Base-by-base conservation (phyloP, 1,284 basidiomycete species). In the Serendipita sp. region DNA sequence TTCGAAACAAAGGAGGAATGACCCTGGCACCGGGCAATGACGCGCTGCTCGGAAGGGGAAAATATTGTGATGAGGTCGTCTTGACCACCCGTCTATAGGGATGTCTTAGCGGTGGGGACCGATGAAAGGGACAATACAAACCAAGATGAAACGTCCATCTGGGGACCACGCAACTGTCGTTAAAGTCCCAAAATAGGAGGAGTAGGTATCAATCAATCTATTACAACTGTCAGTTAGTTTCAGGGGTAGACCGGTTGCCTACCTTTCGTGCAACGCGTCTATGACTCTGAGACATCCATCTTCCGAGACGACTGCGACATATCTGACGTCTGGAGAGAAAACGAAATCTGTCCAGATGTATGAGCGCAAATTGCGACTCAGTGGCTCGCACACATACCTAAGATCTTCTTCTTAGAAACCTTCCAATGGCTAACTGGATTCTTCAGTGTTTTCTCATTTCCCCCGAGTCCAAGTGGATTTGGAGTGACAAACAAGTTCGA, bases 21-120 rank as follows among this genome's bases (percentile, higher is more conserved):
- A 0, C 95, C 96, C 73, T 97, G 93, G 75, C 94, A 97, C 60
- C 94, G 81, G 2, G 95, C 95, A n/a, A 99, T 84, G 12, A 98
- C 84, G 6, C 92, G 82, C 69, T 90, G 87, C 70, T 96, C 93
- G 79, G 87, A 88, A 0, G 91, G 90, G 0, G 93, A 92, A 71
- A 91, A 91, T 65, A 96, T 88, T 0, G 93, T 95, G 60, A 97
- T 78, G 10, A 99, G 79, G 70, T 99, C 95, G 71, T 99, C 95
- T 77, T 98, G 85, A 0, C 88, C 88, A n/a, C 88, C 88, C 0
- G 85, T 84, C 83, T 85, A 66, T 8, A 15, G 49, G 55, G 41
- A 60, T 2, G 34, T 50, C n/a, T 42, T 17, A 13, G 60, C 32
- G 45, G 64, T 22, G 61, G 63, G 58, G 49, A 43, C 44, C 1